phyloP scores from a whole-genome alignment of 805 yeast genomes.

The Barnettozyma vustinii region DNA sequence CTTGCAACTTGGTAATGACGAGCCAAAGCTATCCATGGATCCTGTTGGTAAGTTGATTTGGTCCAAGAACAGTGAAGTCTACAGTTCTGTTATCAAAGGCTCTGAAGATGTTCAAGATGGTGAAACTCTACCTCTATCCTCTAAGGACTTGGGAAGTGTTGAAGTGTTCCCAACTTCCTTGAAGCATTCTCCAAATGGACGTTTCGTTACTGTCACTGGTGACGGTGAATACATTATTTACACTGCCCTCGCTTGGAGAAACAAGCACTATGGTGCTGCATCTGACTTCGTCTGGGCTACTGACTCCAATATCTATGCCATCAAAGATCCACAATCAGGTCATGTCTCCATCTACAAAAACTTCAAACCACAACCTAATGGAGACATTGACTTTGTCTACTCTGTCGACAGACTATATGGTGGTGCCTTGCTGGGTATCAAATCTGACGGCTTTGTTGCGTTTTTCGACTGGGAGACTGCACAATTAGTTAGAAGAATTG shows the following conservation, averaged over 20 bases:
- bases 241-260: constrained; percentile 97
- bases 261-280: constrained; percentile 87
- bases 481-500: constrained; percentile 77
- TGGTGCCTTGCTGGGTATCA: constrained; percentile 84
- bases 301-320: constrained; percentile 82
- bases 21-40: constrained; percentile 91
- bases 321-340: constrained; percentile 56
- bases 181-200: constrained; percentile 93
- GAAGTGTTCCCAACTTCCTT: constrained; percentile 88
- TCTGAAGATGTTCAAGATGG: constrained; percentile 70
- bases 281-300: constrained; percentile 92
- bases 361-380: constrained; percentile 70
- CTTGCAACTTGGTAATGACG: constrained; percentile 86
- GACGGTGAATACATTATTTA: constrained; percentile 96
- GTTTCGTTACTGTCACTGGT: constrained; percentile 94
- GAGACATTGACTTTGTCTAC: constrained; percentile 59
- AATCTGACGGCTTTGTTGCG: constrained; percentile 76
- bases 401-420: constrained; percentile 78
- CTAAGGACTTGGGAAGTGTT: constrained; percentile 89
- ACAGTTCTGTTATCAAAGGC: constrained; percentile 73
- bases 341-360: constrained; percentile 71
- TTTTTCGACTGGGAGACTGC: constrained; percentile 96
- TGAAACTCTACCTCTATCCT: constrained; percentile 67
- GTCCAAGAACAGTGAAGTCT: constrained; percentile 83
- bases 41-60: constrained; percentile 86